Base-by-base conservation (phyloP, 1,284 basidiomycete genomes). In the Ganoderma meredithae region DNA sequence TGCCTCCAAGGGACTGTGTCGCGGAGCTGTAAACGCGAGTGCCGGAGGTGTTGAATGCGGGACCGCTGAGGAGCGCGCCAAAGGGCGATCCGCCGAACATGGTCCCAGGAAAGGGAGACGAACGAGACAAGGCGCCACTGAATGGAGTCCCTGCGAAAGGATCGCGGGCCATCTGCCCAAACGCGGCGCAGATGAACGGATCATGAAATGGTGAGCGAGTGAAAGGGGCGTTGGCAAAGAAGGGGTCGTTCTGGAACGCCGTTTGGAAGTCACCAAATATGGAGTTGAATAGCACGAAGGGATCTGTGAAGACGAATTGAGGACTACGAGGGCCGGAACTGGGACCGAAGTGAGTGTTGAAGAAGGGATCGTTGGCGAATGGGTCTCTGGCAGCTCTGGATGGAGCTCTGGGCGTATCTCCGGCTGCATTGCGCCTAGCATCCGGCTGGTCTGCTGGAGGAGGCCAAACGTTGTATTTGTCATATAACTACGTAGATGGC, bases 381-480 rank as follows among this genome's bases (percentile, higher is more conserved):
- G 76, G 73, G 55, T 77, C 76, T 17, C 19, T 25, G 7, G 39
- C 22, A 39, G 41, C 36, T 15, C 53, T 43, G 41, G 49, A 62
- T 40, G 60, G 27, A 25, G 66, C 59, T 44, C 44, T 47, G 17
- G 44, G 1, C 9, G 44, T 8, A 9, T 36, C 36, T 36, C 41
- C 53, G 58, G 61, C 59, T 52, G 63, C 31, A 60, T 36, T 41
- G 39, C 44, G 66, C 76, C 67, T 44, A 75, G 76, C 64, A 75
- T 79, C 61, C 71, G 75, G 71, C 65, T 78, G 76, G 2, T 71
- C 75, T 60, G 63, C 75, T 3, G 90, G 89, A 17, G 90, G 90
- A 15, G 92, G 92, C 88, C 90, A 94, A 60, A 88, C 83, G 52
- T 92, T 91, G 71, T 89, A 80, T 27, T 78, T 76, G 75, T 94